Conservation (phyloP, 2,329 filamentous ascomycete species). For the Paecilomyces sp. region DNA sequence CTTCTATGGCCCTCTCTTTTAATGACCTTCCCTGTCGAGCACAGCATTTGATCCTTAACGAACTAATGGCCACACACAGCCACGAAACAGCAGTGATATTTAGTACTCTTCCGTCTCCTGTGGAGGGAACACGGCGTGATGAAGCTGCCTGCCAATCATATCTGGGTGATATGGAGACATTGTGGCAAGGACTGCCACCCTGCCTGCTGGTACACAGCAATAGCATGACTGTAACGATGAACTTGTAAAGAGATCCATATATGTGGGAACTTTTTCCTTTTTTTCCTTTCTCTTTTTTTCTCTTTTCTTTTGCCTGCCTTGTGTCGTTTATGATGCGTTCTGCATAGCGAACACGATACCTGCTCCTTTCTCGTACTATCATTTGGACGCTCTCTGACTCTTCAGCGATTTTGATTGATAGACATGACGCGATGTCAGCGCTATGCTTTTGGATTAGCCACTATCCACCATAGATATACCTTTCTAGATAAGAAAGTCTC, state of each 20-base stretch:
- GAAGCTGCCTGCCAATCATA: conserved; percentile 67
- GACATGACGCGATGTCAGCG: background rate
- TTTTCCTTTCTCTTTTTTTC: too few relatives aligned
- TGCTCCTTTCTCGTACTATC: background rate
- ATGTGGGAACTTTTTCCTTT: background rate
- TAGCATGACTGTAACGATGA: conserved; percentile 72
- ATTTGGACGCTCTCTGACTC: background rate
- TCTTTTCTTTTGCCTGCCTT: too few relatives aligned
- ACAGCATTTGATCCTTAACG: conserved; percentile 80
- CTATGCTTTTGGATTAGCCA: background rate
- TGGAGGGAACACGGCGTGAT: conserved; percentile 66
- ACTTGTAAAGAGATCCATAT: conserved; percentile 21
- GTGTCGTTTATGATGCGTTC: background rate
- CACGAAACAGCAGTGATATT: conserved; percentile 69
- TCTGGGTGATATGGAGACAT: conserved; percentile 67
- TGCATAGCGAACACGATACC: background rate
- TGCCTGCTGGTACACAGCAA: conserved; percentile 76
- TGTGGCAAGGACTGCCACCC: conserved; percentile 70
- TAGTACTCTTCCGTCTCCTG: conserved; percentile 74
- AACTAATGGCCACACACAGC: conserved; percentile 66
- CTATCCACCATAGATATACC: background rate
- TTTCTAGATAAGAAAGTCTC: background rate
- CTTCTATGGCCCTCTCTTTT: conserved; percentile 66
- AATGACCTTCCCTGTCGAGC: conserved; percentile 79
- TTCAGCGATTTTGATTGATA: background rate